Conservation (phyloP, 768 basidiomycete species). For the Tulasnella sp. region DNA sequence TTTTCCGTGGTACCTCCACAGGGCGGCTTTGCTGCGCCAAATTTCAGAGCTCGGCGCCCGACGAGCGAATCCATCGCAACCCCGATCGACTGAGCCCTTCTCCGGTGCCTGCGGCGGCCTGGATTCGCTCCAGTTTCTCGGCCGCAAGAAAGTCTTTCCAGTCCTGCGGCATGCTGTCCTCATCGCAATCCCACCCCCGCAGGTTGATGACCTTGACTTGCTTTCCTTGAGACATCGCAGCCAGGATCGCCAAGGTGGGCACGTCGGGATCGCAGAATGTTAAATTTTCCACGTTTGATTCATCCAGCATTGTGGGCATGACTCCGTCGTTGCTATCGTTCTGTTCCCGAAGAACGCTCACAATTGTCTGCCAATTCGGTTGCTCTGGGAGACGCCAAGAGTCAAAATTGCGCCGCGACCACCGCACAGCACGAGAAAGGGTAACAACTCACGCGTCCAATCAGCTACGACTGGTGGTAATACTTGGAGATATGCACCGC, state of each 20-base stretch:
- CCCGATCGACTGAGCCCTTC: not conserved
- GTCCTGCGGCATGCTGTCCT: conserved; percentile 10
- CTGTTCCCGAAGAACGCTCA: conserved; percentile 26
- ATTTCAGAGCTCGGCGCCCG: conserved; percentile 24
- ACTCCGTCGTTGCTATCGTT: conserved; percentile 23
- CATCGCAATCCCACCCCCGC: conserved; percentile 23
- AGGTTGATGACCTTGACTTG: conserved; percentile 25
- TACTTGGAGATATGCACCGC: conserved; percentile 28
- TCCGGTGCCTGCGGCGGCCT: not conserved
- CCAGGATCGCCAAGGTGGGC: conserved; percentile 19
- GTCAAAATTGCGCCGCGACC: not conserved
- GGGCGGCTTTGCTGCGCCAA: not conserved
- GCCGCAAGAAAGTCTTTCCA: conserved; percentile 27
- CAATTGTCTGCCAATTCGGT: conserved; percentile 16
- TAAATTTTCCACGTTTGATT: not conserved
- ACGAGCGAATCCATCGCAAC: conserved; percentile 28
- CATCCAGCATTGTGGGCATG: conserved; percentile 23
- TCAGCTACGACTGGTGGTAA: conserved; percentile 14
- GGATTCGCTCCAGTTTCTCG: not conserved
- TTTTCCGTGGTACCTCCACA: conserved; percentile 1
- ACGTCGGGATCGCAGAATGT: not conserved
- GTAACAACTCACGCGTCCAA: conserved; percentile 11
- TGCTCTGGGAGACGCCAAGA: conserved; percentile 3
- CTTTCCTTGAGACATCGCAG: conserved; percentile 26
- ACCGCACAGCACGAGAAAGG: not conserved